Percentiles rank a stretch among this genome's conserved stretches.
phyloP scores from a whole-genome alignment of 2,329 filamentous ascomycete species.

The Decorospora gaudefroyi region DNA sequence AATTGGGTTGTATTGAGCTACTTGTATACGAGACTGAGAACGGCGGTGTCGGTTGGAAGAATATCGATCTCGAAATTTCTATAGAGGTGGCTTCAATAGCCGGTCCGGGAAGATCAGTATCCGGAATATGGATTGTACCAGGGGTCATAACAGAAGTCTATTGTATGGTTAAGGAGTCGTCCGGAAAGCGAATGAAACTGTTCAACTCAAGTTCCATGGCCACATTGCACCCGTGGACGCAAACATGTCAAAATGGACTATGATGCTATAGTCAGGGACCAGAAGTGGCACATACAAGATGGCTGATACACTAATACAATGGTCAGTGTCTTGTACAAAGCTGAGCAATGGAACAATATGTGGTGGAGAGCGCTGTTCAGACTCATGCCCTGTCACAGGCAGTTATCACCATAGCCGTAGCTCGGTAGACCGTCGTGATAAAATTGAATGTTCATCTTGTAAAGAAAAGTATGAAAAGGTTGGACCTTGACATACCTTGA shows the following conservation, averaged over 20 bases:
- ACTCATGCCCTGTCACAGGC: constrained; percentile 73
- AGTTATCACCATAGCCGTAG: constrained; percentile 75
- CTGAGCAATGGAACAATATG: neutral
- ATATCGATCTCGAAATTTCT: neutral
- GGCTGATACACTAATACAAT: neutral
- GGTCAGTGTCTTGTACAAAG: too few species aligned
- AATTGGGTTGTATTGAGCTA: constrained; percentile 60
- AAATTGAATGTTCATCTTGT: constrained; percentile 51
- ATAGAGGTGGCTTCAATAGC: neutral
- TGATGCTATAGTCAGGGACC: constrained; percentile 17
- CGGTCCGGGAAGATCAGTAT: too few species aligned
- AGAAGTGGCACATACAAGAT: too few species aligned
- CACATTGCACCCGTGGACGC: neutral
- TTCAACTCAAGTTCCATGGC: too few species aligned
- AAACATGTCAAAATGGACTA: constrained; percentile 1
- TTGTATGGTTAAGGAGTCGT: too few species aligned
- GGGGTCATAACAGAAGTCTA: too few species aligned
- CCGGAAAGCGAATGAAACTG: too few species aligned
- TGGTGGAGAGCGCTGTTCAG: constrained; percentile 29
- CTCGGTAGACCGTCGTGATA: constrained; percentile 91
- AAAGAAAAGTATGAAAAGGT: constrained; percentile 12
- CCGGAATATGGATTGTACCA: too few species aligned
- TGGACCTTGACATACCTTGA: constrained; percentile 1
- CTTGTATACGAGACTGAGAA: constrained; percentile 1
- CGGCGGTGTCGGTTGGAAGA: neutral